phyloP scores from a whole-genome alignment of 2,329 filamentous ascomycete species.

The Xylaria sp. region DNA sequence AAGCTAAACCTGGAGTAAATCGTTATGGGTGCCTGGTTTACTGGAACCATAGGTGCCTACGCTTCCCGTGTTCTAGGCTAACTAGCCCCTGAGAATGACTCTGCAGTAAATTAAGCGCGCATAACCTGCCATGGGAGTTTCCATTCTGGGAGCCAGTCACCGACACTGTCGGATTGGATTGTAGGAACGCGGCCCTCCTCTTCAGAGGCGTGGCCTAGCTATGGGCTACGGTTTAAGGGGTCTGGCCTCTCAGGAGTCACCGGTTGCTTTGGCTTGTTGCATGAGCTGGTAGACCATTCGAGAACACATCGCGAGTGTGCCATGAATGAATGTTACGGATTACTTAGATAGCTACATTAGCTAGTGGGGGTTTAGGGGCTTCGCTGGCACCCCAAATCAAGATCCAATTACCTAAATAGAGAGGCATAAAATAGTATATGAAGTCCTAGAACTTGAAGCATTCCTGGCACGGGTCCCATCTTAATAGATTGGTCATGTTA shows the following conservation, averaged over 20 bases:
- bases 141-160: not conserved
- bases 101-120: not conserved
- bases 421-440: not conserved
- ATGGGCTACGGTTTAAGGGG: not conserved
- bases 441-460: not conserved
- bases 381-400: not conserved
- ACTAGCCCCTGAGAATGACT: not conserved
- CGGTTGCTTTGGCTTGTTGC: not conserved
- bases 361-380: not conserved
- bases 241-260: not conserved
- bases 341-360: not conserved
- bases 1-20: not conserved
- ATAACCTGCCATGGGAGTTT: not conserved
- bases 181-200: not conserved
- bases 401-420: slow-evolving; percentile 1
- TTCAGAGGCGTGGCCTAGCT: no score
- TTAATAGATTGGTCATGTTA: not conserved
- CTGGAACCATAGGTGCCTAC: not conserved
- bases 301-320: not conserved
- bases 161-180: not conserved
- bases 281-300: not conserved
- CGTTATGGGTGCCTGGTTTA: not conserved
- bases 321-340: not conserved
- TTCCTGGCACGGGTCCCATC: not conserved
- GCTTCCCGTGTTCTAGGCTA: not conserved